Evolutionary conservation across 108 stramenopile genomes (phyloP).

Genomic region (Thalassiosira profunda): DNA sequence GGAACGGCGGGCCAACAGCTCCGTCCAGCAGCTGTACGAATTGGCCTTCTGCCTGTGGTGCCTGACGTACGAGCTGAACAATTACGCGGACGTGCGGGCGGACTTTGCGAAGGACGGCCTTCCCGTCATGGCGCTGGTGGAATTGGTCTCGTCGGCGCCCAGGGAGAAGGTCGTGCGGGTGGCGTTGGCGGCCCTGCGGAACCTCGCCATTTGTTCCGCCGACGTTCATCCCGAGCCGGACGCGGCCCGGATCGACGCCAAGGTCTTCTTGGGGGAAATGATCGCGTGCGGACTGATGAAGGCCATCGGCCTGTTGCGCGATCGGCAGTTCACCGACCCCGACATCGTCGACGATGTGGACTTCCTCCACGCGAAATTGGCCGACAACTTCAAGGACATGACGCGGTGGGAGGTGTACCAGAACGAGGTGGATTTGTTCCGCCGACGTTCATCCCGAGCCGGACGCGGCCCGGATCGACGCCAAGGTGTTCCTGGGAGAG

Average conservation of each 20-base stretch:
- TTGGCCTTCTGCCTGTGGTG: slow-evolving; percentile 96
- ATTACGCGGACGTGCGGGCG: slow-evolving; percentile 63
- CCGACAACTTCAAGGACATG: slow-evolving; percentile 77
- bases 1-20: slow-evolving; percentile 67
- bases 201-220: slow-evolving; percentile 66
- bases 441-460: slow-evolving; percentile 42
- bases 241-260: slow-evolving; percentile 40
- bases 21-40: slow-evolving; percentile 96
- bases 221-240: slow-evolving; percentile 42
- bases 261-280: slow-evolving; percentile 72
- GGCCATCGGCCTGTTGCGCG: slow-evolving; percentile 58
- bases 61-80: slow-evolving; percentile 88
- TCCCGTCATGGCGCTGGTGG: slow-evolving; percentile 64
- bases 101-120: slow-evolving; percentile 85
- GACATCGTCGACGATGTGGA: slow-evolving; percentile 82
- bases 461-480: slow-evolving; percentile 37
- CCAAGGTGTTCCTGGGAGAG: slow-evolving; percentile 60
- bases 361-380: slow-evolving; percentile 61
- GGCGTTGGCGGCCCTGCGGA: slow-evolving; percentile 70
- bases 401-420: slow-evolving; percentile 87
- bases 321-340: slow-evolving; percentile 82
- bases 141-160: slow-evolving; percentile 76
- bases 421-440: slow-evolving; percentile 75
- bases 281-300: slow-evolving; percentile 75
- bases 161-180: slow-evolving; percentile 91